These are phyloP conservation scores for Echinochloa phyllopogon DNA, from an alignment of 176 grass and related monocot genomes.

Conservation along the genomic window DNA sequence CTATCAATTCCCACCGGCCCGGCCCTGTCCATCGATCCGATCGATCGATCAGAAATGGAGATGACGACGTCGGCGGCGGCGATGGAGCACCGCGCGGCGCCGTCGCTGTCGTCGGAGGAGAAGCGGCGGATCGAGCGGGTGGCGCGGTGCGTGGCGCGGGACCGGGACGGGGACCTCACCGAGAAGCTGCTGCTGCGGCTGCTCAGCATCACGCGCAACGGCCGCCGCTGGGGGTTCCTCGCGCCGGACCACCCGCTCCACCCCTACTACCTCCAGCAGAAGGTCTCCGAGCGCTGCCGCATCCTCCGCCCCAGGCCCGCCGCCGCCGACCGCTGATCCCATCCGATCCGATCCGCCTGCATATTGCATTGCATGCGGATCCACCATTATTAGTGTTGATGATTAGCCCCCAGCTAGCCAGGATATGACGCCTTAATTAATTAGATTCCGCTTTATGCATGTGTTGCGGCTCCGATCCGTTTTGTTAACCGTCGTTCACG, in stretches of 20 bases:
- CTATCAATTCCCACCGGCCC: too few relatives aligned
- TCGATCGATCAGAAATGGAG: conserved; percentile 31
- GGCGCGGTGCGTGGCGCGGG: conserved; percentile 64
- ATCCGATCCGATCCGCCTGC: neutral
- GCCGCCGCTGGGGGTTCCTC: conserved; percentile 75
- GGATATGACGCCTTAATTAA: neutral
- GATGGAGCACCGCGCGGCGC: conserved; percentile 36
- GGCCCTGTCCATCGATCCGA: neutral
- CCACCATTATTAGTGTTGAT: neutral
- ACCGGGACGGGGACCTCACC: conserved; percentile 63
- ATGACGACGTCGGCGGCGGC: conserved; percentile 28
- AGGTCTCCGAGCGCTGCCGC: conserved; percentile 83
- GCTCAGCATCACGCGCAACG: conserved; percentile 68
- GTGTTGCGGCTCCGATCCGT: neutral
- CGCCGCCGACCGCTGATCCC: conserved; percentile 33
- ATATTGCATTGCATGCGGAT: neutral
- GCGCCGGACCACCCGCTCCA: conserved; percentile 67
- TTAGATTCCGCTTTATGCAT: neutral
- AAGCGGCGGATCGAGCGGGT: conserved; percentile 72
- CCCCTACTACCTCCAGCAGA: conserved; percentile 73
- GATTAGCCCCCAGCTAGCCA: neutral
- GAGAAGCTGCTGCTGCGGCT: conserved; percentile 63
- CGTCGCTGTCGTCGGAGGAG: conserved; percentile 59
- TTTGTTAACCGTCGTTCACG: neutral
- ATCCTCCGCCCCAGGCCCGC: conserved; percentile 52